A percentile compares a stretch with the other conserved stretches of the same genome.
phyloP scores from a whole-genome alignment of 2,329 filamentous ascomycete genomes.

The Colletotrichum tanaceti region DNA sequence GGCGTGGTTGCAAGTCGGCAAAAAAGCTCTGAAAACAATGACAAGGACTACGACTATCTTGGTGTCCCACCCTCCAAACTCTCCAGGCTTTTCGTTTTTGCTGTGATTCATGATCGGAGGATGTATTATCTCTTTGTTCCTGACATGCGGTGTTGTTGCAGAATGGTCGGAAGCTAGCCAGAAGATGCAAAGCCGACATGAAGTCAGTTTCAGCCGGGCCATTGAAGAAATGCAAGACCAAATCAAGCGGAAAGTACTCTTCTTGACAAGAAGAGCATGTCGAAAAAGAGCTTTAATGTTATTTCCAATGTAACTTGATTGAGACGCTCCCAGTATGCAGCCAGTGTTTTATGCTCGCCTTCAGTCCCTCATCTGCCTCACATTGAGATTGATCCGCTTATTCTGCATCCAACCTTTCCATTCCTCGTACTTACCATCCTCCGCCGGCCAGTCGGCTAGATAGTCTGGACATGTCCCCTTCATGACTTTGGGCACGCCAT shows the following conservation, averaged over 20 bases:
- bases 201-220: too few relatives aligned
- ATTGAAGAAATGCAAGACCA: too few relatives aligned
- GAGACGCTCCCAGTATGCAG: not conserved
- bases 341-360: not conserved
- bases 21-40: not conserved
- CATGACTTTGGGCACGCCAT: constrained; percentile 90
- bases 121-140: too few relatives aligned
- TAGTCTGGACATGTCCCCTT: constrained; percentile 81
- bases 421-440: constrained; percentile 64
- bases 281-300: not conserved
- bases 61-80: not conserved
- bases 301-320: constrained; percentile 1
- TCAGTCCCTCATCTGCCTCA: constrained; percentile 82
- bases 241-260: not conserved
- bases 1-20: not conserved
- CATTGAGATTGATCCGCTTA: constrained; percentile 92
- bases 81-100: not conserved
- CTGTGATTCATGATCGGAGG: not conserved
- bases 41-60: not conserved
- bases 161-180: not conserved
- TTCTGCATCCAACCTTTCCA: constrained; percentile 91
- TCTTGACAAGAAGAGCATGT: not conserved
- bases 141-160: not conserved
- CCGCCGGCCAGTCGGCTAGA: constrained; percentile 79
- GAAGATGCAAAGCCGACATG: not conserved